Base-by-base conservation (phyloP, 768 basidiomycete species). In the Suillus discolor region DNA sequence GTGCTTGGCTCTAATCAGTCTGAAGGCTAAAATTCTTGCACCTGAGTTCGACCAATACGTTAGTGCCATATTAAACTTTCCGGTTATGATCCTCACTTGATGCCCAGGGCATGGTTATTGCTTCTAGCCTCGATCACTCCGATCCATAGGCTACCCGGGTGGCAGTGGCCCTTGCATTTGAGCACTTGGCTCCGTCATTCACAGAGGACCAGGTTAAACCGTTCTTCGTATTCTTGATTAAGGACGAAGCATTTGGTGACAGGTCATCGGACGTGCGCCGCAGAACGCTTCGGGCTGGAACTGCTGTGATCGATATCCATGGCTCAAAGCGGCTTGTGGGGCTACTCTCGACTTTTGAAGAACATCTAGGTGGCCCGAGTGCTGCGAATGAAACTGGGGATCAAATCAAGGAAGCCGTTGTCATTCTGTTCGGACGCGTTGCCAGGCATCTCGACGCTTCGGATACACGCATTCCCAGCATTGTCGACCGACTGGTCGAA, bases 1-100 rank as follows among this genome's bases (percentile, higher is more conserved):
- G 25, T n/a, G 28, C 42, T 28, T 7, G 34, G 18, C 9, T 42
- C 53, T 53, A 45, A 60, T 55, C 5, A 16, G 61, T 62, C 6
- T 68, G 8, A 64, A 92, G 91, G 93, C 94, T 3, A 95, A 91
- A 75, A 84, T 93, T 45, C 84, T 97, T 5, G 89, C 90, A 4
- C 96, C 96, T 0, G 94, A 97, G 75, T 98, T 93, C 72, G 97
- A 99, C 74, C 81, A 91, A 84, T 99, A 92, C 77, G 94, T 95
- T 62, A 55, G 90, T 79, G 1, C 9, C 54, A 28, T n/a, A 51
- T 8, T n/a, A 23, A 60, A 28, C 4, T 65, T 5, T 44, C 11
- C 55, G 4, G 44, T 62, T 4, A n/a, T 53, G 2, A 31, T 45
- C n/a, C 49, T 72, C 7, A 67, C 28, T 39, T 31, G 42, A 45